Evolutionary conservation across 1,139 yeast genomes (phyloP).

Genomic region (Magnusiomyces magnusii): DNA sequence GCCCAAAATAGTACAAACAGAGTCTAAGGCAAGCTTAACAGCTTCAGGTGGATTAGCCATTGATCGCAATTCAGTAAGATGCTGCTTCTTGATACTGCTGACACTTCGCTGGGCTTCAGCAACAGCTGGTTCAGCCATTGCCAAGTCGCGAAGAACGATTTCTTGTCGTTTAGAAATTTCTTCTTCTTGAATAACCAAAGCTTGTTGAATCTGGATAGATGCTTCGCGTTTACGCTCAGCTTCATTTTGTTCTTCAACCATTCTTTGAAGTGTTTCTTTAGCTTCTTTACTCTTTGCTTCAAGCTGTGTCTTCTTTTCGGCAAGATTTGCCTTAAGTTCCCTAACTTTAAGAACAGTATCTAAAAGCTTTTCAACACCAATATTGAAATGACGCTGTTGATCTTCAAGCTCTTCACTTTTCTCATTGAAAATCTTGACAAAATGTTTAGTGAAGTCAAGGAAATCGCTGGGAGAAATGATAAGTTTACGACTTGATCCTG

Average conservation of each 20-base stretch:
- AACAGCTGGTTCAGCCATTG: slow-evolving; percentile 76
- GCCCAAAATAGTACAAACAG: slow-evolving; percentile 78
- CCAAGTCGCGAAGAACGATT: slow-evolving; percentile 55
- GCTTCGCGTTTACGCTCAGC: slow-evolving; percentile 89
- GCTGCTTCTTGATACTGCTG: slow-evolving; percentile 85
- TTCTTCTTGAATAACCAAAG: slow-evolving; percentile 58
- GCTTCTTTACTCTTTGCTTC: slow-evolving; percentile 60
- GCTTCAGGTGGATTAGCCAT: slow-evolving; percentile 90
- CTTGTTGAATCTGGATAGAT: slow-evolving; percentile 66
- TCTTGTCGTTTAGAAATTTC: slow-evolving; percentile 51
- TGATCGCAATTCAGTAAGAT: slow-evolving; percentile 79
- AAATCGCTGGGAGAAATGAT: slow-evolving; percentile 50
- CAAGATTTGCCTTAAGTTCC: slow-evolving; percentile 47
- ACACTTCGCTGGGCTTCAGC: slow-evolving; percentile 81
- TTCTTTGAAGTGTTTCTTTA: slow-evolving; percentile 56
- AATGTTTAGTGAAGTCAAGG: slow-evolving; percentile 45
- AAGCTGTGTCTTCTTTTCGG: slow-evolving; percentile 47
- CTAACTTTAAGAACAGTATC: slow-evolving; percentile 74
- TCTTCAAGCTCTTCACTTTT: slow-evolving; percentile 51
- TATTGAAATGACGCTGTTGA: slow-evolving; percentile 61
- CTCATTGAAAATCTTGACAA: slow-evolving; percentile 38
- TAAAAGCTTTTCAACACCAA: slow-evolving; percentile 66
- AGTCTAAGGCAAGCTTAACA: slow-evolving; percentile 77
- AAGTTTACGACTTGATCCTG: slow-evolving; percentile 2
- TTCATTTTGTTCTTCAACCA: slow-evolving; percentile 86